Evolutionary conservation across 2,329 filamentous ascomycete genomes (phyloP), one percentile per base, ranked within the genome.

Genomic region (Hymenoscyphus albidus): DNA sequence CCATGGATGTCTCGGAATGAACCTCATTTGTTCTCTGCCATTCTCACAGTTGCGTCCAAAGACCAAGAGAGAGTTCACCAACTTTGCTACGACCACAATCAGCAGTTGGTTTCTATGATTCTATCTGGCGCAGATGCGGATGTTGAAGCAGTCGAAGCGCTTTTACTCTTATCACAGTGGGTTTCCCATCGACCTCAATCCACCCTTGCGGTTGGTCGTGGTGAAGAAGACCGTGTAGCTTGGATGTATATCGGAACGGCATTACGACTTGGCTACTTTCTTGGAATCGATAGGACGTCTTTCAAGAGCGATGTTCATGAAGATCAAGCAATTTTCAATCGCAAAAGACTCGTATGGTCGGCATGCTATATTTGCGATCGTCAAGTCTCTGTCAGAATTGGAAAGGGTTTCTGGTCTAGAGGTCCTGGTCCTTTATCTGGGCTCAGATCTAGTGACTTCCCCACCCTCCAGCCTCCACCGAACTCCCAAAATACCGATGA

Each of bases 201-300:
- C 6, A 68, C 69, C 22, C 65, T 70, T 31, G 67, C 70, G 35
- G 86, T 91, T 22, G 89, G 88, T 0, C 82, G 88, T 63, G 89
- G 89, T 9, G 88, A 91, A 74, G 89, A 91, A 72, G 88, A 92
- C 70, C 83, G 89, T 56, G 88, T 89, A 38, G 88, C 88, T 0
- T 92, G 89, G 89, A 91, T 91, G 88, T 86, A 91, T 70, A 87
- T 91, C 5, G 89, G 89, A 1, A 82, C 88, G 22, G 89, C 89
- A 2, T 77, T 92, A 6, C 82, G 89, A 6, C 83, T 90, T 2
- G 88, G 85, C 0, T 91, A 91, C 73, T 89, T 89, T 60, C 83
- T 91, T 16, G 85, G 86, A 1, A 79, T 92, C 18, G 89, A 92
- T 72, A 82, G 86, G 65, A 90, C 88, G 22, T 86, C 87, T 0